A percentile compares a stretch with the other conserved stretches of the same genome.
These are phyloP conservation scores for Solanum chiquidenum DNA, from an alignment of 257 asterid species.

Conservation along the genomic window DNA sequence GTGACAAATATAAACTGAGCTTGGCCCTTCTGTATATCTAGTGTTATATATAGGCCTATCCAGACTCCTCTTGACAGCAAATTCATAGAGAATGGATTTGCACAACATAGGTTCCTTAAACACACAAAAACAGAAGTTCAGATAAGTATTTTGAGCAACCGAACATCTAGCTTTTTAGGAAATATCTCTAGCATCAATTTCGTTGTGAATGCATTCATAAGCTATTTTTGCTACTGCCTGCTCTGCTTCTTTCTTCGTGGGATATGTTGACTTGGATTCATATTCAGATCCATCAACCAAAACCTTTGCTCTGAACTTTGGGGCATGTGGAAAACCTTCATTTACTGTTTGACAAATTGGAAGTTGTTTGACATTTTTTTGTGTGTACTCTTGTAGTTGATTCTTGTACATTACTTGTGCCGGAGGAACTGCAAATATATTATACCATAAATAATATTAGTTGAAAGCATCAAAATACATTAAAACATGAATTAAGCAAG, in stretches of 20 bases:
- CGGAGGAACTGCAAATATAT: background rate
- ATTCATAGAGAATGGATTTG: slow-evolving; percentile 23
- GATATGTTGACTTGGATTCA: background rate
- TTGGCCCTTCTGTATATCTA: background rate
- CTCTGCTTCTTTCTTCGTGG: slow-evolving; percentile 7
- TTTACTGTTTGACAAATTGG: slow-evolving; percentile 11
- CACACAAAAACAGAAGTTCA: background rate
- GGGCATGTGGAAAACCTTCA: slow-evolving; percentile 17
- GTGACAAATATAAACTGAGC: slow-evolving; percentile 3
- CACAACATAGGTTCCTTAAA: slow-evolving; percentile 11
- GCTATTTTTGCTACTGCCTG: slow-evolving; percentile 21
- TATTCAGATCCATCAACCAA: slow-evolving; percentile 2
- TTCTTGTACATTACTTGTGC: slow-evolving; percentile 11
- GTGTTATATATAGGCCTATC: slow-evolving; percentile 8
- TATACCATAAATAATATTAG: background rate
- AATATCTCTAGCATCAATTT: background rate
- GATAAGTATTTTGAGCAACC: background rate
- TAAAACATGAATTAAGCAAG: background rate
- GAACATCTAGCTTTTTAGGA: background rate
- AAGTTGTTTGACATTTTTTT: slow-evolving; percentile 3
- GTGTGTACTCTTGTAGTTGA: slow-evolving; percentile 15
- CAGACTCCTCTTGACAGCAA: slow-evolving; percentile 14
- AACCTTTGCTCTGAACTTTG: slow-evolving; percentile 11
- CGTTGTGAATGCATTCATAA: background rate
- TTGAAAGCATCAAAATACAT: no score